Percentiles rank a stretch among this genome's conserved stretches.
Conservation (phyloP, 2,329 filamentous ascomycete genomes). For the Sarocladium strictum region DNA sequence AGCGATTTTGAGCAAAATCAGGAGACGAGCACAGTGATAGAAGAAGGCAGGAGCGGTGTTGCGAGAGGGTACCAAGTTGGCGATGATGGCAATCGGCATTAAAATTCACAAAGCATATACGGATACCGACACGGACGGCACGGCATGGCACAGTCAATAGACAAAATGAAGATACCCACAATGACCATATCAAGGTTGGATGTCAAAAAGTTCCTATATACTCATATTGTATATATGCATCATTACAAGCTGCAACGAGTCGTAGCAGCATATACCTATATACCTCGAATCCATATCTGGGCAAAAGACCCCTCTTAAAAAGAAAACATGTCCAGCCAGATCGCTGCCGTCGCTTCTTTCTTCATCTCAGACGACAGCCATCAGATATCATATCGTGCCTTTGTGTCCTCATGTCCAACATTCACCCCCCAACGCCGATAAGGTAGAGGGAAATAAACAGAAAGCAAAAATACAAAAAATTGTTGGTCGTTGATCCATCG, state of each 20-base stretch:
- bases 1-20: constrained; percentile 62
- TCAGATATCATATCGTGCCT: background rate
- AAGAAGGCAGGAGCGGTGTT: constrained; percentile 81
- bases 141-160: no score
- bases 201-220: no score
- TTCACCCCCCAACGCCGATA: background rate
- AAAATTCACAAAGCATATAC: background rate
- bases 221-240: no score
- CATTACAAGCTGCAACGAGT: background rate
- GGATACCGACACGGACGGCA: background rate
- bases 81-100: constrained; percentile 36
- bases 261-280: background rate
- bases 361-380: background rate
- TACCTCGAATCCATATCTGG: background rate
- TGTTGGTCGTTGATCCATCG: background rate
- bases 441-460: no score
- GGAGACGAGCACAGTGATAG: constrained; percentile 61
- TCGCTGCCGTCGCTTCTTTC: background rate
- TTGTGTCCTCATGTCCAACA: background rate
- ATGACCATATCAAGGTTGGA: no score
- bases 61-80: constrained; percentile 84
- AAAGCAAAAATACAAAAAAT: background rate
- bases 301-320: no score
- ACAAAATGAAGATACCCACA: background rate
- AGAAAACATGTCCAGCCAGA: background rate